phyloP scores from a whole-genome alignment of 148 eudicot species.

The Cornus suecica region DNA sequence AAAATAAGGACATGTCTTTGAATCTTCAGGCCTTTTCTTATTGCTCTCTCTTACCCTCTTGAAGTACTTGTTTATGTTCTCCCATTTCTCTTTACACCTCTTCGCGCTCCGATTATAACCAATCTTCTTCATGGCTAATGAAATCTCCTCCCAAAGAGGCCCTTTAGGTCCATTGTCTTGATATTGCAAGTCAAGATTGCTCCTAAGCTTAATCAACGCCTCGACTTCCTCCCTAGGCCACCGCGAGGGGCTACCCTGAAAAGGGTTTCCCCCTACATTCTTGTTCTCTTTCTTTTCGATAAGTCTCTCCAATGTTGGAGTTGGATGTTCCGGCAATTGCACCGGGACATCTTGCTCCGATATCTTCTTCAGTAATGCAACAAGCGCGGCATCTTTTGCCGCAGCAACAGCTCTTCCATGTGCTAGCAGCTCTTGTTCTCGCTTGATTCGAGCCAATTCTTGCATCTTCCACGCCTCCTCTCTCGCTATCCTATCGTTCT shows the following conservation, averaged over 20 bases:
- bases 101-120: constrained; percentile 71
- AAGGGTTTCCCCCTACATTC: constrained; percentile 17
- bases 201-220: constrained; percentile 57
- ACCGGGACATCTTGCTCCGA: constrained; percentile 33
- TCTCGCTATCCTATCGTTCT: constrained; percentile 62
- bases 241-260: constrained; percentile 36
- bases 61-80: constrained; percentile 84
- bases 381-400: constrained; percentile 73
- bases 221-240: constrained; percentile 91
- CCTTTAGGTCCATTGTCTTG: constrained; percentile 60
- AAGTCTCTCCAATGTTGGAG: constrained; percentile 17
- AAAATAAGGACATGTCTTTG: constrained; percentile 81
- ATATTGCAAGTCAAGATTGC: constrained; percentile 43
- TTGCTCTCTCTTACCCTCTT: constrained; percentile 72
- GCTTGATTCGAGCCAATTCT: constrained; percentile 56
- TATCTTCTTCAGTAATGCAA: constrained; percentile 66
- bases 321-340: constrained; percentile 24
- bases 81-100: constrained; percentile 94
- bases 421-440: constrained; percentile 55
- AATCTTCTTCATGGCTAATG: constrained; percentile 54
- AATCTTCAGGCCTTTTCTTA: constrained; percentile 66
- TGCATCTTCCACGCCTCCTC: constrained; percentile 76
- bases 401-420: constrained; percentile 58
- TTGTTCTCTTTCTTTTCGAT: constrained; percentile 21
- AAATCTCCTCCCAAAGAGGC: constrained; percentile 77